A percentile compares a stretch with the other conserved stretches of the same genome.
Conservation (phyloP, 768 basidiomycete species). For the Auricularia cornea region DNA sequence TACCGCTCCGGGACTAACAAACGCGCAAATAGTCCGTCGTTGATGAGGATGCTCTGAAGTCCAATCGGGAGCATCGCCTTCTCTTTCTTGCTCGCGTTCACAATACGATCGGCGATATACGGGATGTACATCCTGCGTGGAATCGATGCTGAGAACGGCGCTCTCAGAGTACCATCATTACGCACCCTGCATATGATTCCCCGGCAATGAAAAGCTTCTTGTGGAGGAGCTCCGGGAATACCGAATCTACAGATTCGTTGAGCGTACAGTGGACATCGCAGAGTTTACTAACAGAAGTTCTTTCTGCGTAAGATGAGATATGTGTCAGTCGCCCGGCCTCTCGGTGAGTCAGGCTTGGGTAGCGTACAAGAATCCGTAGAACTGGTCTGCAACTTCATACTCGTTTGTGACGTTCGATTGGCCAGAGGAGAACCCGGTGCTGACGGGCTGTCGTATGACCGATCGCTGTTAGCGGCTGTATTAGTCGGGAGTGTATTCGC, state of each 20-base stretch:
- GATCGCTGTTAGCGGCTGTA: not conserved
- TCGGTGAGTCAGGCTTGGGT: no score
- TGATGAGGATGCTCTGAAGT: conserved; percentile 10
- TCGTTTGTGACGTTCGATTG: conserved; percentile 1
- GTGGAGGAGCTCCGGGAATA: conserved; percentile 7
- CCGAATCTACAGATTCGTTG: not conserved
- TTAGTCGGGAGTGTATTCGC: not conserved
- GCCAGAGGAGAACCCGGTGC: conserved; percentile 2
- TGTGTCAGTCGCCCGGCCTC: no score
- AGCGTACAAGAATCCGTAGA: conserved; percentile 10
- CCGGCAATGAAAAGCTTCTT: conserved; percentile 8
- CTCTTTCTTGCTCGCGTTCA: conserved; percentile 5
- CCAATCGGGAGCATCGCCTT: conserved; percentile 2
- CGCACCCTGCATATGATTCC: conserved; percentile 4
- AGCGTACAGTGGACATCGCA: not conserved
- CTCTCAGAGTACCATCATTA: not conserved
- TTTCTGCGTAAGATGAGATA: no score
- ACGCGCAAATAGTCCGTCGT: conserved; percentile 9
- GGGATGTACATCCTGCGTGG: conserved; percentile 7
- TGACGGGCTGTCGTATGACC: not conserved
- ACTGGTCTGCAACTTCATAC: conserved; percentile 10
- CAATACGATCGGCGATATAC: conserved; percentile 10
- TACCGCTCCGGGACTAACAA: conserved; percentile 2
- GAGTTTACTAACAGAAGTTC: conserved; percentile 3
- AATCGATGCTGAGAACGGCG: not conserved